Evolutionary conservation across 2,329 filamentous ascomycete genomes (phyloP), one percentile per base, ranked within the genome.

Genomic region (Clonostachys solani): DNA sequence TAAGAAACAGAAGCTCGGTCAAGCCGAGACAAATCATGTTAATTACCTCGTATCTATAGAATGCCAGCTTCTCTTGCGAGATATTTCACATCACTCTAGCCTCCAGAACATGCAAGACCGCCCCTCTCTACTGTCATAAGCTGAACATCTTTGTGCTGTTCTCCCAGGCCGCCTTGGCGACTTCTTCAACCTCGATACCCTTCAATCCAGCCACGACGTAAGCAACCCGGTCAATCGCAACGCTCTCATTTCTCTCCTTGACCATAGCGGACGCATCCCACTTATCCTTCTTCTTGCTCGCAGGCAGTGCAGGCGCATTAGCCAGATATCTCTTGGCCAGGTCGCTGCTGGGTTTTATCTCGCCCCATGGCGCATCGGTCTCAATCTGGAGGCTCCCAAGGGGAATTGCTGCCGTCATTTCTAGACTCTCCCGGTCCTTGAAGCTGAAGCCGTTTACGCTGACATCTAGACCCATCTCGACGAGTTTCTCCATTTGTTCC

Each of bases 211-310:
- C 74, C 5, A 77, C 72, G 1, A 76, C 58, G 43, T 67, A 59
- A 1, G 71, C 74, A 34, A 78, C 73, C 42, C 67, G 60, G 38
- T 69, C 68, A 12, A 78, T 73, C 0, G 58, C 60, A 50, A 73
- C 77, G 43, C 73, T 77, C 54, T 78, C 74, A 50, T 78, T 77
- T 38, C 73, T 58, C 48, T 71, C 70, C 52, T 78, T 79, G 3
- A 78, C 64, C 71, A 77, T 75, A 33, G 60, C 60, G 0, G 64
- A 67, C 8, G 51, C 35, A 43, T 71, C 63, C 51, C 73, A 79
- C 52, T 73, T 77, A 41, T 76, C 72, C 50, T 65, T 71, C 60
- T 78, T 78, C 62, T 73, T 73, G 9, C 63, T 67, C 15, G 56
- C 51, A 5, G 70, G 68, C 42, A 73, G 47, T 6, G 63, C 54